phyloP scores from a whole-genome alignment of 2,329 filamentous ascomycete genomes.

The Aspergillus phoenicis region DNA sequence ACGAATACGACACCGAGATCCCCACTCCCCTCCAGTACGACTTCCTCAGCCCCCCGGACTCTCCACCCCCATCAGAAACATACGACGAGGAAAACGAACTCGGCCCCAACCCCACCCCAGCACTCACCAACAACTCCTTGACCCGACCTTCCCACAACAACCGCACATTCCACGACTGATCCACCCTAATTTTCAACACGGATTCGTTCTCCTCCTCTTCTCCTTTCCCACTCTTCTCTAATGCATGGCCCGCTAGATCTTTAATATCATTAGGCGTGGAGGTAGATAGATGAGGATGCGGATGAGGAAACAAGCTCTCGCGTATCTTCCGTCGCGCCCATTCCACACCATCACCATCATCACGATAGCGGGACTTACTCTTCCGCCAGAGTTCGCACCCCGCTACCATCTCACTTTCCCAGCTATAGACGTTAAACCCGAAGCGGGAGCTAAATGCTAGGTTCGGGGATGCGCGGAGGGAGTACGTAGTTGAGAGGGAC shows the following conservation, averaged over 20 bases:
- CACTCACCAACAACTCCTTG: conserved; percentile 88
- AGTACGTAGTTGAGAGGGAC: conserved; percentile 86
- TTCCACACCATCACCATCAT: conserved; percentile 48
- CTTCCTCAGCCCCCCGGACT: conserved; percentile 24
- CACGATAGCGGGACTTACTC: conserved; percentile 42
- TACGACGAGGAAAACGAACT: conserved; percentile 38
- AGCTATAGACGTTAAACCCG: conserved; percentile 97
- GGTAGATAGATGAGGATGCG: conserved; percentile 12
- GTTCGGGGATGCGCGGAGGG: conserved; percentile 80
- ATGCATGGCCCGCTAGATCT: neutral
- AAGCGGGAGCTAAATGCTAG: conserved; percentile 87
- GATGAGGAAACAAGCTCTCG: conserved; percentile 24
- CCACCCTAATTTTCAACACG: conserved; percentile 84
- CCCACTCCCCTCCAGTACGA: conserved; percentile 48
- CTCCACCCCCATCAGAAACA: conserved; percentile 25
- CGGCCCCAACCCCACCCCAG: conserved; percentile 80
- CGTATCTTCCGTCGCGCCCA: conserved; percentile 43
- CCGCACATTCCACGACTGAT: conserved; percentile 84
- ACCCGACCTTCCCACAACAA: conserved; percentile 90
- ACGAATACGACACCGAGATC: conserved; percentile 47
- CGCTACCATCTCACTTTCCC: conserved; percentile 90
- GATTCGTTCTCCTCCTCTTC: conserved; percentile 70
- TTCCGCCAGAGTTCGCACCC: conserved; percentile 88
- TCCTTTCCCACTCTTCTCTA: conserved; percentile 1
- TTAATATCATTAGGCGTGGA: conserved; percentile 13